Conservation (phyloP, 345 rosid species). For the Euphorbia tirucalli region DNA sequence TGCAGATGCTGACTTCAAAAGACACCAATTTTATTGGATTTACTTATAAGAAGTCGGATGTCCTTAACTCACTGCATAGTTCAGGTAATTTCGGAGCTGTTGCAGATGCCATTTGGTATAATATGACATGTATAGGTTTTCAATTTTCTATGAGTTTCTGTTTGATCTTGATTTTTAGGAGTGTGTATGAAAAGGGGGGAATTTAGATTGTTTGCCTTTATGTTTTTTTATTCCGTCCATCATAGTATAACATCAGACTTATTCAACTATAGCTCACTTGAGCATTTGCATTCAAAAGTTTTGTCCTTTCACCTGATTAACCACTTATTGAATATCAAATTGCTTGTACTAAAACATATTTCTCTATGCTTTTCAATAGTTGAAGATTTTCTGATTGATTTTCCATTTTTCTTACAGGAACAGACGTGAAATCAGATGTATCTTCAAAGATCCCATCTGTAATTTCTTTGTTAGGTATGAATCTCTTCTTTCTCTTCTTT, state of each 20-base stretch:
- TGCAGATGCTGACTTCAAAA: conserved; percentile 94
- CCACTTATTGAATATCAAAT: background rate
- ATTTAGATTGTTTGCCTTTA: background rate
- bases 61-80: conserved; percentile 65
- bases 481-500: background rate
- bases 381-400: conserved; percentile 8
- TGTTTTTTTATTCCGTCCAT: too few relatives aligned
- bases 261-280: background rate
- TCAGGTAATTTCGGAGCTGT: conserved; percentile 50
- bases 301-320: background rate
- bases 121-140: background rate
- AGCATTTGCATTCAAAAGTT: background rate
- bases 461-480: conserved; percentile 78
- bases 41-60: conserved; percentile 85
- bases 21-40: conserved; percentile 93
- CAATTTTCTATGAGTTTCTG: background rate
- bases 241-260: too few relatives aligned
- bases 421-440: conserved; percentile 54
- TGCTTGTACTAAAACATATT: background rate
- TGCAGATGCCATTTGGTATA: background rate
- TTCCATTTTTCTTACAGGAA: conserved; percentile 41
- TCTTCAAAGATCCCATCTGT: conserved; percentile 72
- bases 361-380: background rate
- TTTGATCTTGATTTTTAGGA: background rate
- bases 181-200: background rate